Conservation (phyloP, 1,139 yeast species). For the Yamadazyma oceani region DNA sequence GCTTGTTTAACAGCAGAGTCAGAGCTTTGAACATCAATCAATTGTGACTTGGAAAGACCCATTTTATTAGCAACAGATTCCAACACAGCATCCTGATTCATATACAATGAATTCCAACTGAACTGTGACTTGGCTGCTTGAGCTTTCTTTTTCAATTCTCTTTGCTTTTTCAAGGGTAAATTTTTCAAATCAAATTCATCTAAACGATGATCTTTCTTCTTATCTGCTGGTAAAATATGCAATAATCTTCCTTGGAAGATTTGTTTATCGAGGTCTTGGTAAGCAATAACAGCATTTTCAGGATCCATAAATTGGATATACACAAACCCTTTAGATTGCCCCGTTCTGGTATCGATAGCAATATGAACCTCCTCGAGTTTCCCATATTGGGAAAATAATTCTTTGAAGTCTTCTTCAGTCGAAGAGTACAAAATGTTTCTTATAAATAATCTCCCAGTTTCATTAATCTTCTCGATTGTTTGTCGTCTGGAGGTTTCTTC, state of each 20-base stretch:
- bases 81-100: constrained; percentile 90
- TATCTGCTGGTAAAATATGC: constrained; percentile 85
- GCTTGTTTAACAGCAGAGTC: constrained; percentile 97
- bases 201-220: constrained; percentile 72
- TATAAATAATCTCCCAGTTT: constrained; percentile 82
- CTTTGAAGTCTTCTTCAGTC: constrained; percentile 72
- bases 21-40: constrained; percentile 84
- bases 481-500: constrained; percentile 38
- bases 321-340: constrained; percentile 91
- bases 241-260: constrained; percentile 92
- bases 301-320: constrained; percentile 70
- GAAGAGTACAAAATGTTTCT: constrained; percentile 84
- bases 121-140: constrained; percentile 85
- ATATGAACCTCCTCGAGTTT: constrained; percentile 77
- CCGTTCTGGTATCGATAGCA: constrained; percentile 88
- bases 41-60: constrained; percentile 79
- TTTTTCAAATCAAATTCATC: constrained; percentile 91
- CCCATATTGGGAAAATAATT: constrained; percentile 59
- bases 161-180: constrained; percentile 87
- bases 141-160: constrained; percentile 77
- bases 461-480: constrained; percentile 49
- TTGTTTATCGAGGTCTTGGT: constrained; percentile 71
- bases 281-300: constrained; percentile 77
- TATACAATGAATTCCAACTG: constrained; percentile 91
- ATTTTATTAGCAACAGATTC: constrained; percentile 83